These are phyloP conservation scores for Cytospora schulzeri DNA, from an alignment of 2,329 filamentous ascomycete species.

Conservation along the genomic window DNA sequence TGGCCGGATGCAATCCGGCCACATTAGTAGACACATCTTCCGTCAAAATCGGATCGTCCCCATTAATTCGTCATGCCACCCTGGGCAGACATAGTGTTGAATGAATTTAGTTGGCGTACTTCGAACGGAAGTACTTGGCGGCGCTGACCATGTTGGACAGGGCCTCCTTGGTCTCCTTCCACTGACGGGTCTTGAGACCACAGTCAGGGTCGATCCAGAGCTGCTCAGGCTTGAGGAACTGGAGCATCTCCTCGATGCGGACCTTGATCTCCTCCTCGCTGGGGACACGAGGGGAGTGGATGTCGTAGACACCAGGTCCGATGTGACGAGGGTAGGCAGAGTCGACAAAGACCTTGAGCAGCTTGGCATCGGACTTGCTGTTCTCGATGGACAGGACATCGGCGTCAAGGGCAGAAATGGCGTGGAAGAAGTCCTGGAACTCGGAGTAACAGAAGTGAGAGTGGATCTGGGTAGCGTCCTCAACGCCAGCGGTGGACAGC, in stretches of 20 bases:
- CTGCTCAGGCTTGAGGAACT: slow-evolving; percentile 96
- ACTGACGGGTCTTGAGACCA: slow-evolving; percentile 98
- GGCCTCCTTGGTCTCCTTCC: slow-evolving; percentile 97
- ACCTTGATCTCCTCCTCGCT: slow-evolving; percentile 98
- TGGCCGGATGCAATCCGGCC: slow-evolving; percentile 36
- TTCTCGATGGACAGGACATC: slow-evolving; percentile 99
- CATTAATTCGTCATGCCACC: slow-evolving; percentile 36
- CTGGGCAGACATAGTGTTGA: slow-evolving; percentile 30
- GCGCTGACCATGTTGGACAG: slow-evolving; percentile 97
- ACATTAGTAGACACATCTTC: slow-evolving; percentile 19
- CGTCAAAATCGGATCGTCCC: slow-evolving; percentile 21
- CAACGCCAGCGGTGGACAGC: slow-evolving; percentile 87
- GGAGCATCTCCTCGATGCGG: slow-evolving; percentile 96
- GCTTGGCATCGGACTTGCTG: slow-evolving; percentile 99
- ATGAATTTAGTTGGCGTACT: slow-evolving; percentile 69
- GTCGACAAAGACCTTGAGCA: slow-evolving; percentile 97
- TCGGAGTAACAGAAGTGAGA: slow-evolving; percentile 99
- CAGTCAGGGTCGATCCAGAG: slow-evolving; percentile 99
- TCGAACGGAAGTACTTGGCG: slow-evolving; percentile 92
- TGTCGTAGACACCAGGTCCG: slow-evolving; percentile 98
- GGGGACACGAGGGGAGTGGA: slow-evolving; percentile 97
- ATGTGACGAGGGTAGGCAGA: slow-evolving; percentile 98
- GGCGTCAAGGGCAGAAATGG: slow-evolving; percentile 95
- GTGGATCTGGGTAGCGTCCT: slow-evolving; percentile 98
- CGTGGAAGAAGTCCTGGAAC: slow-evolving; percentile 99